A percentile compares a stretch with the other conserved stretches of the same genome.
Evolutionary conservation across 768 basidiomycete species (phyloP).

Genomic region (Boletus coccyginus): DNA sequence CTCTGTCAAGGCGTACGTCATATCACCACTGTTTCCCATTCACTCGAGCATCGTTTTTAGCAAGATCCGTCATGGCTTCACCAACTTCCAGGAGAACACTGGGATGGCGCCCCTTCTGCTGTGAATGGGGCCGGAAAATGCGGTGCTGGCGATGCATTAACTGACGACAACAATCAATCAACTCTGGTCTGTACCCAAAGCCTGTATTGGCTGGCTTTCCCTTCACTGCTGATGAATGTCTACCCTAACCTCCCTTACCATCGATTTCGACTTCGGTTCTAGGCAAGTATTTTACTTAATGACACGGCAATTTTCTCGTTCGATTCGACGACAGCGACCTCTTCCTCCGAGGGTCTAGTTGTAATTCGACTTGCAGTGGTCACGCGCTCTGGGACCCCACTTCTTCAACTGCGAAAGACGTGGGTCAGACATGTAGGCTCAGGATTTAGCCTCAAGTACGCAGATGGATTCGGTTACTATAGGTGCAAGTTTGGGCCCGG

Average conservation of each 20-base stretch:
- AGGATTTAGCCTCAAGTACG: constrained; percentile 30
- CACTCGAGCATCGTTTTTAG: background rate
- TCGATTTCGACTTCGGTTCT: constrained; percentile 31
- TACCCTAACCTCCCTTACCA: background rate
- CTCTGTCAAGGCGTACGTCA: constrained; percentile 2
- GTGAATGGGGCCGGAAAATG: no score
- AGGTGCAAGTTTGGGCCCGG: constrained; percentile 20
- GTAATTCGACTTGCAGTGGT: constrained; percentile 23
- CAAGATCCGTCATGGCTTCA: constrained; percentile 3
- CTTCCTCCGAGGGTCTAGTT: constrained; percentile 3
- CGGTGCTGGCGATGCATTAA: background rate
- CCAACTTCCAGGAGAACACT: constrained; percentile 1
- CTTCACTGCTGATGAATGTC: no score
- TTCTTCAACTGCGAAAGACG: constrained; percentile 22
- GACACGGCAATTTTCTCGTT: background rate
- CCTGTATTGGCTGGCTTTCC: constrained; percentile 6
- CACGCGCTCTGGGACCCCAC: constrained; percentile 26
- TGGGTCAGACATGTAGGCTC: constrained; percentile 8
- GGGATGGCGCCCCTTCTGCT: background rate
- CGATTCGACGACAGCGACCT: constrained; percentile 11
- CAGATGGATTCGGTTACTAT: constrained; percentile 35
- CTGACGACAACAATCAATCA: no score
- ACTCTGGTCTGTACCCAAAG: constrained; percentile 6
- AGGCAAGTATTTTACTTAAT: background rate
- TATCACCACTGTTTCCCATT: background rate